Percentiles rank a stretch among this genome's conserved stretches.
Evolutionary conservation across 2,329 filamentous ascomycete species (phyloP).

Genomic region (Hirsutella thompsonii): DNA sequence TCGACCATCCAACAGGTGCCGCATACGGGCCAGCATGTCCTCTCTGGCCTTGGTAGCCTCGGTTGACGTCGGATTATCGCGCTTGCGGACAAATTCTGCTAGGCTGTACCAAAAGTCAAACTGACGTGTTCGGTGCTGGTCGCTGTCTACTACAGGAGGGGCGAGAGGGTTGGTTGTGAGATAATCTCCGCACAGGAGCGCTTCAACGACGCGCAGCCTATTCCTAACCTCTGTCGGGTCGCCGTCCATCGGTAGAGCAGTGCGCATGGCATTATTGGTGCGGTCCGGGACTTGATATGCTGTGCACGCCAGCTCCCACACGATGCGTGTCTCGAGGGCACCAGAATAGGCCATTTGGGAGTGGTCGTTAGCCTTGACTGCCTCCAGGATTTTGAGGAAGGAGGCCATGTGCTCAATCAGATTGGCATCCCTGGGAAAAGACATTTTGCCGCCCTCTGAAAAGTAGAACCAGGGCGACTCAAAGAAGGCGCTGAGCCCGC

Average conservation of each 20-base stretch:
- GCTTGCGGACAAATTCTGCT: conserved; percentile 48
- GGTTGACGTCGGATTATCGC: conserved; percentile 41
- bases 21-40: conserved; percentile 49
- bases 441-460: conserved; percentile 27
- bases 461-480: conserved; percentile 74
- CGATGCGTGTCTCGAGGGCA: conserved; percentile 42
- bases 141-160: conserved; percentile 33
- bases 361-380: conserved; percentile 34
- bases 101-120: conserved; percentile 75
- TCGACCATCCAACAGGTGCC: conserved; percentile 60
- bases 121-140: conserved; percentile 46
- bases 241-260: conserved; percentile 36
- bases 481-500: conserved; percentile 60
- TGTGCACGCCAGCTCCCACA: conserved; percentile 46
- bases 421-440: conserved; percentile 37
- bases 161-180: conserved; percentile 44
- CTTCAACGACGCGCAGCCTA: conserved; percentile 64
- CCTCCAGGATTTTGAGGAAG: conserved; percentile 44
- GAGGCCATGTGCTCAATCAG: conserved; percentile 55
- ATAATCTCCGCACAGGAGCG: conserved; percentile 60
- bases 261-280: conserved; percentile 18
- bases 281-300: conserved; percentile 26
- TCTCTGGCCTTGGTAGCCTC: conserved; percentile 42
- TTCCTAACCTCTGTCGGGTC: conserved; percentile 52
- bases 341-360: conserved; percentile 39